Evolutionary conservation across 179 eudicot species (phyloP).

Genomic region (Silene coronaria): DNA sequence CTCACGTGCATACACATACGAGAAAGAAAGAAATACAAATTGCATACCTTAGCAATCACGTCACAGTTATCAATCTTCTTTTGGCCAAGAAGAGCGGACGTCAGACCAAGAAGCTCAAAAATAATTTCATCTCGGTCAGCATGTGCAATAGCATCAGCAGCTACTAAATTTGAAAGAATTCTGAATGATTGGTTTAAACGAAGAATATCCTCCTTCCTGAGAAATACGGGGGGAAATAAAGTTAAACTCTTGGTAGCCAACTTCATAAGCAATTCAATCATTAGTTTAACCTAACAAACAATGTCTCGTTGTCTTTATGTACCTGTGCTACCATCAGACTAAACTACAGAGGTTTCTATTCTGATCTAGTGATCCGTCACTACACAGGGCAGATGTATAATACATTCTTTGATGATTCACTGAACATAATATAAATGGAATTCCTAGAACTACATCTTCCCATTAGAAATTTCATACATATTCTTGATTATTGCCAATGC

Average conservation of each 20-base stretch:
- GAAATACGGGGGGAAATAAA: background rate
- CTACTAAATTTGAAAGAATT: conserved; percentile 76
- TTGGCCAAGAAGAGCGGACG: conserved; percentile 43
- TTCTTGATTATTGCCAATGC: background rate
- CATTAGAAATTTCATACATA: background rate
- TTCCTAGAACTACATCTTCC: background rate
- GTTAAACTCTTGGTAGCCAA: background rate
- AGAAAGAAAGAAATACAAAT: background rate
- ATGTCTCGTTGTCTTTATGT: background rate
- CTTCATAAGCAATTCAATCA: background rate
- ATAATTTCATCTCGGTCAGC: conserved; percentile 60
- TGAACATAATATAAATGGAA: background rate
- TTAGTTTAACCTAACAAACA: background rate
- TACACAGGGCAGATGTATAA: background rate
- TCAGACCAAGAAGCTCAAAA: conserved; percentile 65
- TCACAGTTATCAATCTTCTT: conserved; percentile 49
- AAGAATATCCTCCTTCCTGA: conserved; percentile 68
- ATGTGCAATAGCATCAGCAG: conserved; percentile 66
- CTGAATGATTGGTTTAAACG: conserved; percentile 61
- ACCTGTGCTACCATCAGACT: background rate
- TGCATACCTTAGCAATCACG: conserved; percentile 67
- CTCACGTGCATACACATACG: background rate
- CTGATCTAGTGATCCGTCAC: background rate
- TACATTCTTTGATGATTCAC: background rate
- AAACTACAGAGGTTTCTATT: background rate